phyloP scores from a whole-genome alignment of 2,329 filamentous ascomycete genomes.

The Fusarium coicis region DNA sequence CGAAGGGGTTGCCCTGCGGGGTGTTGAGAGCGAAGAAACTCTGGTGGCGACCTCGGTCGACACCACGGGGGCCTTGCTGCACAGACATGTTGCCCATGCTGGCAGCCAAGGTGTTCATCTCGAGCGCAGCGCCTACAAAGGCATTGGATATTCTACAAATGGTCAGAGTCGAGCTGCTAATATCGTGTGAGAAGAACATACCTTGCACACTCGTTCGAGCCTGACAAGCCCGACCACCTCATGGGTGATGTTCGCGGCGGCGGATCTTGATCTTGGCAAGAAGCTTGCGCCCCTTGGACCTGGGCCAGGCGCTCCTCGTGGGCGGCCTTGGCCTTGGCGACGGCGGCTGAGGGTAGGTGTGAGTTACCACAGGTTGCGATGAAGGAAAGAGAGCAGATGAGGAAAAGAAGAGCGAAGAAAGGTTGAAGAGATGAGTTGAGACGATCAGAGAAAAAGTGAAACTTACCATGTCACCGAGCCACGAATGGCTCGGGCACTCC shows the following conservation, averaged over 20 bases:
- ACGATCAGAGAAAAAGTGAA: background rate
- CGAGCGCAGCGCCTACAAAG: background rate
- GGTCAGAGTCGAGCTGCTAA: background rate
- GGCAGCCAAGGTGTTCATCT: background rate
- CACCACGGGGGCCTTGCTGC: background rate
- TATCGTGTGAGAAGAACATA: background rate
- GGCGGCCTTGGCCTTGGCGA: background rate
- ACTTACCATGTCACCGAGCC: background rate
- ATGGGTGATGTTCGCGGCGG: background rate
- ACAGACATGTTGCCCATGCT: slow-evolving; percentile 34
- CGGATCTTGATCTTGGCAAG: too few relatives aligned
- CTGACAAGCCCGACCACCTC: background rate
- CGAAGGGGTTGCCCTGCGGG: slow-evolving; percentile 11
- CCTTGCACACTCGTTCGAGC: background rate
- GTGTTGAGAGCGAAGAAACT: slow-evolving; percentile 44
- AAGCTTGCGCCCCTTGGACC: background rate
- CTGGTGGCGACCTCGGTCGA: background rate
- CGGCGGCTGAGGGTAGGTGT: background rate
- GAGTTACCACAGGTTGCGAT: background rate
- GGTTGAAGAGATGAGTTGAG: background rate
- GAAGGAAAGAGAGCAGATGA: background rate
- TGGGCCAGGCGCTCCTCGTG: background rate
- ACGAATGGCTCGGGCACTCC: background rate
- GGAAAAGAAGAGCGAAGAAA: background rate
- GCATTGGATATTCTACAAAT: background rate